Evolutionary conservation across 2,329 filamentous ascomycete species (phyloP).

Genomic region (Aspergillus calidoustus): DNA sequence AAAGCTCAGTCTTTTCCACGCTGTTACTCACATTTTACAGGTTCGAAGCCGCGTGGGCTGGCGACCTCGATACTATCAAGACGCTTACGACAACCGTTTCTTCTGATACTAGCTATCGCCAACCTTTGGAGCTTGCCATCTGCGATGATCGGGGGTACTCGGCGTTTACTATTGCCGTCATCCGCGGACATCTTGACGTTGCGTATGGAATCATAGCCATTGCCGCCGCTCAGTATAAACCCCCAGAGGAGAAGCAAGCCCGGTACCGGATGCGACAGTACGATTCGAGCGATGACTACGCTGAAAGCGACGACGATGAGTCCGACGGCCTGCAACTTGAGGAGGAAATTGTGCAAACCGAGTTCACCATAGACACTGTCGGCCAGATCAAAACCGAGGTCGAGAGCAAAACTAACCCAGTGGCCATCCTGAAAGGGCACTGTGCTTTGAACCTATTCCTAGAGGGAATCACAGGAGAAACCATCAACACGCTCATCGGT

Average conservation of each 20-base stretch:
- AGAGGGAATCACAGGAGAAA: not conserved
- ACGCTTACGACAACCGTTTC: constrained; percentile 33
- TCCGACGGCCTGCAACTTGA: constrained; percentile 34
- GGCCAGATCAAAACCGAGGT: constrained; percentile 71
- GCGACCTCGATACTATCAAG: constrained; percentile 65
- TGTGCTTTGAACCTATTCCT: constrained; percentile 38
- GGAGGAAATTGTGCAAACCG: constrained; percentile 64
- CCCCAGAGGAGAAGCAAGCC: constrained; percentile 54
- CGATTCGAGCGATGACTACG: constrained; percentile 41
- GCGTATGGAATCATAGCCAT: constrained; percentile 73
- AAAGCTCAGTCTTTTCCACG: constrained; percentile 27
- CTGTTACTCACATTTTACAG: constrained; percentile 22
- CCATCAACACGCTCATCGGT: constrained; percentile 34
- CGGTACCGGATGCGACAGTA: constrained; percentile 40
- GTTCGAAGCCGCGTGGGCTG: constrained; percentile 70
- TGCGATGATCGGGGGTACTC: constrained; percentile 56
- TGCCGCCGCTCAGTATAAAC: constrained; percentile 68
- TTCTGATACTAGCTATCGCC: constrained; percentile 55
- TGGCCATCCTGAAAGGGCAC: constrained; percentile 53
- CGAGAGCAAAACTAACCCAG: constrained; percentile 65
- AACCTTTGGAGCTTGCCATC: constrained; percentile 68
- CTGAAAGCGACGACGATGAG: constrained; percentile 29
- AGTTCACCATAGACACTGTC: constrained; percentile 77
- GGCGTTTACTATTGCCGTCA: constrained; percentile 71
- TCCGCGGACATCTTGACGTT: constrained; percentile 66